Evolutionary conservation across 768 basidiomycete species (phyloP), one percentile per base, ranked within the genome.

Genomic region (Calocybe cyanea): DNA sequence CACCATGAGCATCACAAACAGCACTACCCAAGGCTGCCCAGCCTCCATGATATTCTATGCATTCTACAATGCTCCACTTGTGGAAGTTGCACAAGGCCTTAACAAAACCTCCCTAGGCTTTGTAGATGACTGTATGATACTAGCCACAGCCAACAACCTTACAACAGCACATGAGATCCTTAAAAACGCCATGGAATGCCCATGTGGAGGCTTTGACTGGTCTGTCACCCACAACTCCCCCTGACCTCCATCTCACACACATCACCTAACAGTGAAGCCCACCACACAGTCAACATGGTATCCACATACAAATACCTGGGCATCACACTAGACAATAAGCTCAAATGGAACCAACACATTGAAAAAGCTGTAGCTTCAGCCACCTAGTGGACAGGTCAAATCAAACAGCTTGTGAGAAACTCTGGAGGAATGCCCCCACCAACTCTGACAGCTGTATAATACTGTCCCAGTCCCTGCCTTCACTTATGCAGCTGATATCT

Each of bases 11-110:
- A 49, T 63, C 2, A 20, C 43, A 15, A 63, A 61, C 8, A 56
- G 65, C 0, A 55, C 63, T 4, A 55, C 52, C 0, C 63, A 67
- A 43, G 63, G 65, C 0, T 49, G 54, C 44, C 61, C 61, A 0
- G 36, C 63, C 0, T 60, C 63, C 1, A 56, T 61, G 53, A 41
- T 64, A 0, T 21, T 57, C 0, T 65, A 63, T 46, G 49, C 59
- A 2, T 45, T 64, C 17, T 65, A 63, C 50, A 63, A 61, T 32
- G 34, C 57, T 1, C 45, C 51, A 35, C 41, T 65, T 3, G 41
- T 63, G 17, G 40, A 58, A 7, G 43, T n/a, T 17, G 43, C 44
- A 3, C 2, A 30, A 21, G 13, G 9, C 1, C 17, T 32, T 13
- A 18, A 15, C 1, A 30, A 46, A 24, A 7, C 9, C 4, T 38